Evolutionary conservation across 1,139 yeast genomes (phyloP), one percentile per base, ranked within the genome.

Genomic region (Kazachstania sp.): DNA sequence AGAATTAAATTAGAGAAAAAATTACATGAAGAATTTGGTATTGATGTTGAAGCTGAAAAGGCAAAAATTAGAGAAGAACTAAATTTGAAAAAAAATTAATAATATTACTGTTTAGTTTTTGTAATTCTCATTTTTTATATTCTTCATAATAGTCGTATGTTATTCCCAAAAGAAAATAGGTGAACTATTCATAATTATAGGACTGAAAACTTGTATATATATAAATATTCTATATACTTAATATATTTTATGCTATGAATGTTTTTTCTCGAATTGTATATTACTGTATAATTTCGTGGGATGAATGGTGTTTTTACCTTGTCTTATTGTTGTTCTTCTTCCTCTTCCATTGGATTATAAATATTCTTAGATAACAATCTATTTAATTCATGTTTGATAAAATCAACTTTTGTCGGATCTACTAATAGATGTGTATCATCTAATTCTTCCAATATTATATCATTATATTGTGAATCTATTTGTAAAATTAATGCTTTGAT

Each of bases 361-460:
- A 90, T 82, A 60, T 90, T 92, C 64, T 85, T 81, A 3, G 95
- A 81, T 34, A 90, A 70, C 53, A 86, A 67, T 54, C 79, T 70
- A 63, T 86, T 87, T 57, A 92, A 72, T 63, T 90, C 95, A 47
- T 68, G 71, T 59, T 88, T 90, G 47, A 92, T 82, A 59, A 73
- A 81, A 35, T 79, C 82, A 4, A 90, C 85, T 66, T 82, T 83
- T 40, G 77, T 77, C 36, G 83, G 83, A 54, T 86, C 92, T 30
- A 92, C 83, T 50, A 92, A 70, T 28, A 92, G 67, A 65, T 92
- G 97, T 1, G 94, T 85, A 39, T 90, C 97, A 62, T 92, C 97
- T 43, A 92, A 73, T 58, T 90, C 97, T 50, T 81, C 86, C 16
- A 83, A 72, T 5, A 88, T 84, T 4, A 87, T 82, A 50, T 88